Conservation (phyloP, 495 filamentous ascomycete genomes). For the Penicillium tannophilum region DNA sequence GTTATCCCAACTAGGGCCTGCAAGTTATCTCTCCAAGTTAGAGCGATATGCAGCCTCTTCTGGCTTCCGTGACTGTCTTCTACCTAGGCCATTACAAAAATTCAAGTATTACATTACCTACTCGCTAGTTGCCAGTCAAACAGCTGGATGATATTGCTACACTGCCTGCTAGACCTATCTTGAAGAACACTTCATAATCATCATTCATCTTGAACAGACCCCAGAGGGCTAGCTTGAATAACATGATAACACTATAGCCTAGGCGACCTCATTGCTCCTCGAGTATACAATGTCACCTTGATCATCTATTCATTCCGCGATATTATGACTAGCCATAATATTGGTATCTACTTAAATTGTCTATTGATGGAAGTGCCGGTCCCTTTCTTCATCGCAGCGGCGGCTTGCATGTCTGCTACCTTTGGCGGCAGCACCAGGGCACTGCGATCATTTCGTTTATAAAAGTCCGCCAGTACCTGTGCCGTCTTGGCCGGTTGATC, state of each 20-base stretch:
- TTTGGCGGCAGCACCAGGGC: slow-evolving; percentile 88
- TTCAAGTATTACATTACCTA: too few relatives aligned
- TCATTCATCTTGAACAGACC: too few relatives aligned
- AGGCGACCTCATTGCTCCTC: neutral
- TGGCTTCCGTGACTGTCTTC: too few relatives aligned
- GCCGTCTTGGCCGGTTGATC: slow-evolving; percentile 90
- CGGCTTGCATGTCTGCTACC: slow-evolving; percentile 64
- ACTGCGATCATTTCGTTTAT: slow-evolving; percentile 83
- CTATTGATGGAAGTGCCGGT: slow-evolving; percentile 12
- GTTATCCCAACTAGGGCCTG: neutral
- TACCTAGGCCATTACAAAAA: too few relatives aligned
- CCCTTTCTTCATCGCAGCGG: slow-evolving; percentile 46
- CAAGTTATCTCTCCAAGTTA: too few relatives aligned
- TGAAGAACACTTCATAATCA: too few relatives aligned
- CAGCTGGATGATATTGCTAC: too few relatives aligned
- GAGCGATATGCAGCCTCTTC: too few relatives aligned
- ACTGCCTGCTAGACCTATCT: too few relatives aligned
- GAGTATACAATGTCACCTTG: neutral
- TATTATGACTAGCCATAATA: neutral
- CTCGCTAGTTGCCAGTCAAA: too few relatives aligned
- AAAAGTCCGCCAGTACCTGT: slow-evolving; percentile 82
- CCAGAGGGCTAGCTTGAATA: neutral
- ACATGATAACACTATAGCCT: neutral
- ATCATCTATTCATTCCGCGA: neutral
- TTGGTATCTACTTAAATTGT: slow-evolving; percentile 8